These are phyloP conservation scores for Cystobasidiopsis lactophilus DNA, from an alignment of 768 basidiomycete species.

Conservation along the genomic window DNA sequence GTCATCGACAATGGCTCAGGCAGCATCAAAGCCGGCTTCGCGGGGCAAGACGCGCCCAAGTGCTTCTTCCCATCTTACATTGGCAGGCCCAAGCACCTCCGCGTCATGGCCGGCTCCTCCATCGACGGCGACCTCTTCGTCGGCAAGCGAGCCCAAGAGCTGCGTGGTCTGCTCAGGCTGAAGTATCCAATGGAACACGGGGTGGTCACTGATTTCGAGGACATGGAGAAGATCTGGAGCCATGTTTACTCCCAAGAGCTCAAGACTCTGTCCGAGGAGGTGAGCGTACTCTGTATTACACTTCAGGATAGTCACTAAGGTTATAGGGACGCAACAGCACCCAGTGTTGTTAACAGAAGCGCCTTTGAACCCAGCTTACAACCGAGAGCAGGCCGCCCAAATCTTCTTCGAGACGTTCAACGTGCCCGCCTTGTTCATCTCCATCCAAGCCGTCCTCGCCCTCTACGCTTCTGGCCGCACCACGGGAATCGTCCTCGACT, in stretches of 20 bases:
- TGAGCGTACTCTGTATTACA: slow-evolving; percentile 24
- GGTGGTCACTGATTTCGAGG: slow-evolving; percentile 98
- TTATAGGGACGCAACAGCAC: slow-evolving; percentile 37
- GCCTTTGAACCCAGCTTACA: slow-evolving; percentile 83
- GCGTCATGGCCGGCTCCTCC: slow-evolving; percentile 83
- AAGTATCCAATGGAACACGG: slow-evolving; percentile 99
- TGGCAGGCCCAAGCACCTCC: slow-evolving; percentile 87
- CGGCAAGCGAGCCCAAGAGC: slow-evolving; percentile 82
- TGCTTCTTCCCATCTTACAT: slow-evolving; percentile 98
- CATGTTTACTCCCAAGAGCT: slow-evolving; percentile 94
- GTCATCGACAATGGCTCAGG: slow-evolving; percentile 99
- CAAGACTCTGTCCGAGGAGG: slow-evolving; percentile 90
- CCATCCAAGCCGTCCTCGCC: slow-evolving; percentile 89
- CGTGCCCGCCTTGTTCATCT: slow-evolving; percentile 87
- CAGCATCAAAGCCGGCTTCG: slow-evolving; percentile 96
- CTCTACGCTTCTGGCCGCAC: slow-evolving; percentile 97
- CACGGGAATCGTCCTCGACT: slow-evolving; percentile 96
- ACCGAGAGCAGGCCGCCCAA: slow-evolving; percentile 88
- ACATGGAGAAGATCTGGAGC: slow-evolving; percentile 99
- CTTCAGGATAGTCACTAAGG: not conserved
- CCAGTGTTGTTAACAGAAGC: slow-evolving; percentile 94
- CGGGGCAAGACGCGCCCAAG: slow-evolving; percentile 96
- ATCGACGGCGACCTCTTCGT: slow-evolving; percentile 93
- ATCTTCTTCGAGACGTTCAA: slow-evolving; percentile 99
- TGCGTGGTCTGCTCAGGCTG: slow-evolving; percentile 67